Conservation (phyloP, 805 yeast genomes). For the Cyberlindnera maritima region DNA sequence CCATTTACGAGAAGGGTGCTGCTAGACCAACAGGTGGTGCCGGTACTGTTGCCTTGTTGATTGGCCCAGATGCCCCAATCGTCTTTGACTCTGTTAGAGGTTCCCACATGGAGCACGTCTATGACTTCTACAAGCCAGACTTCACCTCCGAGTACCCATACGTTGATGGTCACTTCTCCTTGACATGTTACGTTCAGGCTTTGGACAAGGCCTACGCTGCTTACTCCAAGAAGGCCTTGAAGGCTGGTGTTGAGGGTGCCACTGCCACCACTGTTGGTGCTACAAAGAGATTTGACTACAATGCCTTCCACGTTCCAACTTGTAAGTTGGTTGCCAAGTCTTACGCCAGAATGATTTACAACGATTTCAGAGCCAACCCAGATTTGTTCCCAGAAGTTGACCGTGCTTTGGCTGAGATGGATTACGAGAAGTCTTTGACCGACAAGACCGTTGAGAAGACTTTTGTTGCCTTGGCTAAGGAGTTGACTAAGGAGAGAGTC, state of each 20-base stretch:
- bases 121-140: constrained; percentile 98
- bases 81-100: constrained; percentile 90
- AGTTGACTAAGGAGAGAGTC: constrained; percentile 62
- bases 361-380: constrained; percentile 79
- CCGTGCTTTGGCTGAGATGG: constrained; percentile 43
- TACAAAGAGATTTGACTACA: constrained; percentile 78
- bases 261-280: constrained; percentile 62
- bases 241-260: constrained; percentile 43
- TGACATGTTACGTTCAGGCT: constrained; percentile 91
- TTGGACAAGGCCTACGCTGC: constrained; percentile 80
- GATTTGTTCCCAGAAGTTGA: constrained; percentile 60
- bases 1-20: constrained; percentile 93
- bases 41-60: constrained; percentile 89
- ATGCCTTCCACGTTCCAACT: constrained; percentile 97
- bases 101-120: constrained; percentile 92
- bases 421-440: constrained; percentile 74
- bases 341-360: constrained; percentile 86
- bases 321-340: constrained; percentile 94
- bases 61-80: constrained; percentile 97
- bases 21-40: constrained; percentile 99
- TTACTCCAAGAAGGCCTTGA: constrained; percentile 74
- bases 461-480: constrained; percentile 74
- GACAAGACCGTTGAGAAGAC: constrained; percentile 84
- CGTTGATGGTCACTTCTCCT: constrained; percentile 95
- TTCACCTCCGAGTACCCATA: constrained; percentile 94